Conservation (phyloP, 1,139 yeast species). For the Candida albicans region DNA sequence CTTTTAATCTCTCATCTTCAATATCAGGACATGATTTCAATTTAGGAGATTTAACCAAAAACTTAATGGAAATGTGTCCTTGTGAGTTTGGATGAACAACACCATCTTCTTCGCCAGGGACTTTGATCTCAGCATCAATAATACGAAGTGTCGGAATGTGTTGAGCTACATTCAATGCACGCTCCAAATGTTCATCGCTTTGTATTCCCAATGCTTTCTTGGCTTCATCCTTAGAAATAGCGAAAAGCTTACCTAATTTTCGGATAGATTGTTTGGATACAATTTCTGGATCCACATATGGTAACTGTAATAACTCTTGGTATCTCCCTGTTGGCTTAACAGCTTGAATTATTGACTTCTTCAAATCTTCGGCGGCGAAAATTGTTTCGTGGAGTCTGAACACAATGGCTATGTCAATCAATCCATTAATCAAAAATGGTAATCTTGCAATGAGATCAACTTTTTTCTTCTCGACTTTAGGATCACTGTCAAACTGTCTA, state of each 20-base stretch:
- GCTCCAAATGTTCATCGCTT: slow-evolving; percentile 44
- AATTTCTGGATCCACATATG: slow-evolving; percentile 56
- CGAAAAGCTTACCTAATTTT: slow-evolving; percentile 67
- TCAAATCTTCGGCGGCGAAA: slow-evolving; percentile 61
- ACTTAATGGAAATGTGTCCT: slow-evolving; percentile 74
- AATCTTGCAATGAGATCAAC: slow-evolving; percentile 61
- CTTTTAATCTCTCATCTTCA: slow-evolving; percentile 35
- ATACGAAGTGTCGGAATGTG: slow-evolving; percentile 71
- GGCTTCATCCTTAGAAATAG: slow-evolving; percentile 55
- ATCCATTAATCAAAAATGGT: slow-evolving; percentile 67
- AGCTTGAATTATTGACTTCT: slow-evolving; percentile 78
- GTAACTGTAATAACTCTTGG: slow-evolving; percentile 78
- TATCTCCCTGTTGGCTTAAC: slow-evolving; percentile 55
- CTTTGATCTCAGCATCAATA: slow-evolving; percentile 71
- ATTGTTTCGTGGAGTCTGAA: slow-evolving; percentile 75
- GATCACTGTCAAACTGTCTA: slow-evolving; percentile 36
- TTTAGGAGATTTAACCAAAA: slow-evolving; percentile 68
- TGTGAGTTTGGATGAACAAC: slow-evolving; percentile 73
- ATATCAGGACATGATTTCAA: slow-evolving; percentile 61
- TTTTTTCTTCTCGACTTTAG: slow-evolving; percentile 41
- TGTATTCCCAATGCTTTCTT: slow-evolving; percentile 56
- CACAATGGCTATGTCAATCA: slow-evolving; percentile 76
- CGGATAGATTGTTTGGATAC: slow-evolving; percentile 48
- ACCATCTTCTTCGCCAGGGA: slow-evolving; percentile 71
- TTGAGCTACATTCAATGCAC: slow-evolving; percentile 59